Conservation (phyloP, 768 basidiomycete species). For the Boletellus ananas region DNA sequence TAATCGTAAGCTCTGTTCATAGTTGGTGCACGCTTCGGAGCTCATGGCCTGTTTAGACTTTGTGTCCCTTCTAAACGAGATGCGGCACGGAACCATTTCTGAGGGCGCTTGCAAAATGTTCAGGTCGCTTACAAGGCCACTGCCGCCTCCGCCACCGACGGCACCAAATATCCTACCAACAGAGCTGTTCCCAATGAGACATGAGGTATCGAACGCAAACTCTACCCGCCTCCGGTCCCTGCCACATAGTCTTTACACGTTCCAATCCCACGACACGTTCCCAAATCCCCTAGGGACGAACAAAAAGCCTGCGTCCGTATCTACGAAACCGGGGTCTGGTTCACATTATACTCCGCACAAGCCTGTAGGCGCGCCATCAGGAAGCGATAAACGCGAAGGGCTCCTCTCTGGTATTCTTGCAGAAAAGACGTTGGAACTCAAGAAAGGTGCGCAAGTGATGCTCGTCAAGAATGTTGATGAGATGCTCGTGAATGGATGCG, state of each 20-base stretch:
- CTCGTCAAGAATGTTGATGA: conserved; percentile 64
- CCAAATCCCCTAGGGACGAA: conserved; percentile 6
- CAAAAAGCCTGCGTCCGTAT: conserved; percentile 2
- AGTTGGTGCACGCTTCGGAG: not conserved
- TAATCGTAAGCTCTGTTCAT: conserved; percentile 39
- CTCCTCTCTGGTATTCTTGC: conserved; percentile 63
- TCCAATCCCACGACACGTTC: conserved; percentile 49
- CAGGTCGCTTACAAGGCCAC: conserved; percentile 37
- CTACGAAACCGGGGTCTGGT: not conserved
- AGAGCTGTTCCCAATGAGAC: conserved; percentile 60
- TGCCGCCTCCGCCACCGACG: conserved; percentile 20
- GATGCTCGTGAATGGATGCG: conserved; percentile 65
- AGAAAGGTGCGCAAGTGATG: conserved; percentile 63
- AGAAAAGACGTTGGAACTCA: conserved; percentile 50
- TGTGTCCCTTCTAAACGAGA: conserved; percentile 70
- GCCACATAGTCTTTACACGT: conserved; percentile 39
- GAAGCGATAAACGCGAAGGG: conserved; percentile 43
- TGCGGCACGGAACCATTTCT: conserved; percentile 59
- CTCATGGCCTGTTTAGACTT: conserved; percentile 43
- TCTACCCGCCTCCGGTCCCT: conserved; percentile 48
- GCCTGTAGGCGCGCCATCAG: conserved; percentile 6
- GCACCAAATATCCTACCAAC: conserved; percentile 42
- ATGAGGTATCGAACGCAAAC: conserved; percentile 69
- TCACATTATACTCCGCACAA: conserved; percentile 31
- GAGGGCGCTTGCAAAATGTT: conserved; percentile 45